Evolutionary conservation across 352 stramenopile species (phyloP), one percentile per base, ranked within the genome.

Genomic region (Pythium angustatum): DNA sequence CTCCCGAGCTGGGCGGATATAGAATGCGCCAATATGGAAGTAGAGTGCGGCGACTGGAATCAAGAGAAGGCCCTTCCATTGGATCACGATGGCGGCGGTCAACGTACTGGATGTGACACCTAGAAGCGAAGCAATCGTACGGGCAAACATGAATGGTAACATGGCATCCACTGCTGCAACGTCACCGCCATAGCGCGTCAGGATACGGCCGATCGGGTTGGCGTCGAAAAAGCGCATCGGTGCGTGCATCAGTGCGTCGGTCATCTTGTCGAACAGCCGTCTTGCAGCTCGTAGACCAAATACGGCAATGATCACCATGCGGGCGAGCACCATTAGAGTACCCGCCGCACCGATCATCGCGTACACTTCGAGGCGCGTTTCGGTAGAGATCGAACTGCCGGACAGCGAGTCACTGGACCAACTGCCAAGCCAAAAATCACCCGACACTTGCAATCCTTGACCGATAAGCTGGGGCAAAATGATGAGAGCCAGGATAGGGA

Each of bases 201-300:
- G 75, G 40, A 97, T 93, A 52, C 92, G 81, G 3, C 89, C 91
- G n/a, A 91, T 55, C 1, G 89, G 90, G 58, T 93, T 97, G 8
- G 85, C 90, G 73, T 98, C 93, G 68, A 98, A 98, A 71, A 98
- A 98, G 30, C 80, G 64, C 64, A 98, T 83, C 22, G 92, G 92
- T n/a, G 94, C 94, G 24, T 83, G 68, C 21, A 98, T 68, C 31
- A 98, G 88, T 28, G 85, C 81, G 8, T 78, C 69, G 22, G 90
- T 90, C 41, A 98, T 76, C 30, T 81, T 67, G 56, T 97, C 71
- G 69, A 98, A 97, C 1, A 98, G 66, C 14, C 68, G 69, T 19
- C 38, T 14, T 19, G 11, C 38, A 3, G 38, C 33, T 5, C 38
- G 38, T 5, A 44, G 38, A 19, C 38, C 38, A 21, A 21, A 44